A percentile compares a stretch with the other conserved stretches of the same genome.
Evolutionary conservation across 306 rosid genomes (phyloP).

Genomic region (Morella rubra): DNA sequence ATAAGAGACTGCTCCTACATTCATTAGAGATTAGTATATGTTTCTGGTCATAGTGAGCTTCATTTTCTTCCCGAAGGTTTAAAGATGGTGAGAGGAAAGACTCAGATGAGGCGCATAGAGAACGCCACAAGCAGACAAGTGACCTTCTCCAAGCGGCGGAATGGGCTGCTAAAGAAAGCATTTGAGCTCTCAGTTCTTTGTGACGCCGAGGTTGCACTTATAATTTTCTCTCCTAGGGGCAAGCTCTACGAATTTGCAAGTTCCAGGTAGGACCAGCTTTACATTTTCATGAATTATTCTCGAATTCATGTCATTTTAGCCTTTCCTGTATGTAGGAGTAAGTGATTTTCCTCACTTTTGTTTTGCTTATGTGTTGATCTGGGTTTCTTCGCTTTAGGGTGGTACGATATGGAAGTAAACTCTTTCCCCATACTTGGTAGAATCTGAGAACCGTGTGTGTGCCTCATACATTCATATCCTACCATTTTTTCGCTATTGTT

Average conservation of each 20-base stretch:
- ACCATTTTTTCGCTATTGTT: too few species aligned
- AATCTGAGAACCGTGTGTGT: not conserved
- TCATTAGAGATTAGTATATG: not conserved
- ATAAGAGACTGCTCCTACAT: not conserved
- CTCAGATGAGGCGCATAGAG: constrained; percentile 82
- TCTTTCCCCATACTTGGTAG: not conserved
- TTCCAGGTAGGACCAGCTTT: constrained; percentile 33
- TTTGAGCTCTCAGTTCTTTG: constrained; percentile 86
- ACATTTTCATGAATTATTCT: not conserved
- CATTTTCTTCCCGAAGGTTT: not conserved
- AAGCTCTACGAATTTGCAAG: constrained; percentile 59
- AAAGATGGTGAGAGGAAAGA: constrained; percentile 89
- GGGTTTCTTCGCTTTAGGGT: not conserved
- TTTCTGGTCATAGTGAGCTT: not conserved
- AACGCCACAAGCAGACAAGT: constrained; percentile 92
- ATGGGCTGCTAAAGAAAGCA: constrained; percentile 85
- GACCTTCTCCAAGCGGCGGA: constrained; percentile 78
- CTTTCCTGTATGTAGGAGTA: not conserved
- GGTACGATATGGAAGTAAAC: not conserved
- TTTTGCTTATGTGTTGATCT: not conserved
- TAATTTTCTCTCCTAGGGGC: constrained; percentile 51
- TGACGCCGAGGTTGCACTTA: constrained; percentile 57
- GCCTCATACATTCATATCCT: not conserved
- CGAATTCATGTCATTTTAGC: not conserved
- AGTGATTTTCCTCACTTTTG: not conserved